These are phyloP conservation scores for Cutaneotrichosporon sp. DNA, from an alignment of 1,284 basidiomycete species.

Conservation along the genomic window DNA sequence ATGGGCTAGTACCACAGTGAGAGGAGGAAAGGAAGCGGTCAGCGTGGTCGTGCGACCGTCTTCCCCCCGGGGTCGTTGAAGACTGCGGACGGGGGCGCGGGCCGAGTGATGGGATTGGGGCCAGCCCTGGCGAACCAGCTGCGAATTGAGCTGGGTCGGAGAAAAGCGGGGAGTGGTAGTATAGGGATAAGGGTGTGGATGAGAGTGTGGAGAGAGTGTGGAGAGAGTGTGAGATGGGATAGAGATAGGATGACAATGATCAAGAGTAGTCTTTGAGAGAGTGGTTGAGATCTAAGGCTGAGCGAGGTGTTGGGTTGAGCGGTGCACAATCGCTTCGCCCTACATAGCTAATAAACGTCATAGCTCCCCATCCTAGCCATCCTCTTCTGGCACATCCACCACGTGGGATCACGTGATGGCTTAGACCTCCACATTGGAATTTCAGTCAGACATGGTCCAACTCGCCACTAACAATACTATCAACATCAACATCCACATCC, in stretches of 20 bases:
- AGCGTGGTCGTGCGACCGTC: slow-evolving; percentile 13
- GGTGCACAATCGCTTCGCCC: not conserved
- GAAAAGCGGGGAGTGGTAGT: not conserved
- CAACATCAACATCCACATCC: slow-evolving; percentile 12
- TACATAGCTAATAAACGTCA: slow-evolving; percentile 4
- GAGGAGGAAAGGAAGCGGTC: slow-evolving; percentile 14
- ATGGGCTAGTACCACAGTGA: slow-evolving; percentile 16
- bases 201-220: not conserved
- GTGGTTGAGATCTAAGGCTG: too few relatives aligned
- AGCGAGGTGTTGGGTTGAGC: not conserved
- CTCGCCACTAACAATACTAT: not conserved
- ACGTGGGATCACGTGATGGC: slow-evolving; percentile 14
- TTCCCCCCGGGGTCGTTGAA: slow-evolving; percentile 7
- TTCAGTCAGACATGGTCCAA: slow-evolving; percentile 8
- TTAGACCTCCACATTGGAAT: slow-evolving; percentile 10
- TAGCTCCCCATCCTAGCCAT: not conserved
- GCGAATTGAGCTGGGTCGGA: not conserved
- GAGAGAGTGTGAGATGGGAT: too few relatives aligned
- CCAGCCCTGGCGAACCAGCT: not conserved
- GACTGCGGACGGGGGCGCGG: not conserved
- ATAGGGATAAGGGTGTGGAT: not conserved
- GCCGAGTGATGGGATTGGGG: not conserved
- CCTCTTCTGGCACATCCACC: not conserved
- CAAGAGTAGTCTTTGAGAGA: too few relatives aligned
- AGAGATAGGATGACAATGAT: too few relatives aligned